These are phyloP conservation scores for Neophaeococcomyces aloes DNA, from an alignment of 2,329 filamentous ascomycete genomes.

Conservation along the genomic window DNA sequence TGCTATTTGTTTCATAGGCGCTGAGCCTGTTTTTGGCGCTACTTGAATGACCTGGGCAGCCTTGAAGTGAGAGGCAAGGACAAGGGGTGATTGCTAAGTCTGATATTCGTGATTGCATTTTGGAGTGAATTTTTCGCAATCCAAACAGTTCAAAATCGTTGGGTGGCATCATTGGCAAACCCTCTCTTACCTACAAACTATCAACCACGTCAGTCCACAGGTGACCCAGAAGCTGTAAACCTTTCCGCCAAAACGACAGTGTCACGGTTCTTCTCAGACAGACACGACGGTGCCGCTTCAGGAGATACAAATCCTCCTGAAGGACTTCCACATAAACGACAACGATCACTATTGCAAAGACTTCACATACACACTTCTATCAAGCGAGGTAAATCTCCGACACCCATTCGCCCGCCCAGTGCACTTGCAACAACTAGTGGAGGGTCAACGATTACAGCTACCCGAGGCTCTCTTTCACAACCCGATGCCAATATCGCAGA, in stretches of 20 bases:
- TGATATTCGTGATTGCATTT: too few relatives aligned
- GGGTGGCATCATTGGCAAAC: too few relatives aligned
- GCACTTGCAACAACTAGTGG: background rate
- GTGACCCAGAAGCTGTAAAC: too few relatives aligned
- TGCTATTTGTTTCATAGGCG: too few relatives aligned
- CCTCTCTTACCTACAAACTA: too few relatives aligned
- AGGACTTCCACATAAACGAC: conserved; percentile 12
- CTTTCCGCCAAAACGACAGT: conserved; percentile 17
- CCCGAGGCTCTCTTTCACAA: conserved; percentile 12
- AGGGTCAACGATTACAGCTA: conserved; percentile 8
- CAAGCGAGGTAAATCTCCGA: conserved; percentile 15
- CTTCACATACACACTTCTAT: conserved; percentile 18
- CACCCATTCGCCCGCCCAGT: conserved; percentile 8
- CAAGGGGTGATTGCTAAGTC: too few relatives aligned
- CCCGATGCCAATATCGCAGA: conserved; percentile 19
- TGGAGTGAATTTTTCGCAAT: too few relatives aligned
- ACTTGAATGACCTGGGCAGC: too few relatives aligned
- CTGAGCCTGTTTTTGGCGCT: too few relatives aligned
- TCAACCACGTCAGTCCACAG: background rate
- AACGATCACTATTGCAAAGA: conserved; percentile 18
- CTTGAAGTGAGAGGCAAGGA: too few relatives aligned
- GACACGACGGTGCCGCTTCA: conserved; percentile 18
- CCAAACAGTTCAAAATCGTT: too few relatives aligned
- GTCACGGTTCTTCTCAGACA: conserved; percentile 19
- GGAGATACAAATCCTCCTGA: conserved; percentile 11